Conservation (phyloP, 1,139 yeast genomes). For the Oligophagozyma castellii region DNA sequence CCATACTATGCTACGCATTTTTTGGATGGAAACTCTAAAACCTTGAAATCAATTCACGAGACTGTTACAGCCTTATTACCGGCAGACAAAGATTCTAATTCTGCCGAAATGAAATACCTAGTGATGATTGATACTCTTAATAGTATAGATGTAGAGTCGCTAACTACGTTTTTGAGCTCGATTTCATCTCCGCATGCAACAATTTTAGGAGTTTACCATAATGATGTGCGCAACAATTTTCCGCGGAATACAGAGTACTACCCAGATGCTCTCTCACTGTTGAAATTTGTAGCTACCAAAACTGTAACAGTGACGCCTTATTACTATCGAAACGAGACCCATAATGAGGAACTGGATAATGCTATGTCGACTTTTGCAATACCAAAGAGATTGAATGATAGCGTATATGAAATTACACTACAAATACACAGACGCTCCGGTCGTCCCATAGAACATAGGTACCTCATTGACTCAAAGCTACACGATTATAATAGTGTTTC, state of each 20-base stretch:
- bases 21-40: constrained; percentile 32
- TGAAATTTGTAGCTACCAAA: constrained; percentile 59
- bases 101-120: constrained; percentile 7
- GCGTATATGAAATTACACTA: constrained; percentile 35
- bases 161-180: constrained; percentile 41
- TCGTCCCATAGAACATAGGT: constrained; percentile 47
- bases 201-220: constrained; percentile 50
- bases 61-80: constrained; percentile 20
- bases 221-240: constrained; percentile 24
- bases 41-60: constrained; percentile 19
- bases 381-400: constrained; percentile 39
- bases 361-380: constrained; percentile 32
- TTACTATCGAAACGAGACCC: constrained; percentile 18
- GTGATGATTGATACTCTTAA: constrained; percentile 56
- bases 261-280: constrained; percentile 37
- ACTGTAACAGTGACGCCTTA: constrained; percentile 45
- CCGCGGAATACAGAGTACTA: constrained; percentile 28
- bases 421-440: constrained; percentile 77
- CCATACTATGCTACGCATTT: constrained; percentile 40
- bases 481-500: constrained; percentile 33
- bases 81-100: constrained; percentile 7
- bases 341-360: constrained; percentile 38
- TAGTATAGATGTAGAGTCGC: constrained; percentile 33
- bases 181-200: constrained; percentile 42
- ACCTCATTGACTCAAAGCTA: constrained; percentile 33